phyloP scores from a whole-genome alignment of 441 rosid species.

The Rhodomyrtus psidioides region DNA sequence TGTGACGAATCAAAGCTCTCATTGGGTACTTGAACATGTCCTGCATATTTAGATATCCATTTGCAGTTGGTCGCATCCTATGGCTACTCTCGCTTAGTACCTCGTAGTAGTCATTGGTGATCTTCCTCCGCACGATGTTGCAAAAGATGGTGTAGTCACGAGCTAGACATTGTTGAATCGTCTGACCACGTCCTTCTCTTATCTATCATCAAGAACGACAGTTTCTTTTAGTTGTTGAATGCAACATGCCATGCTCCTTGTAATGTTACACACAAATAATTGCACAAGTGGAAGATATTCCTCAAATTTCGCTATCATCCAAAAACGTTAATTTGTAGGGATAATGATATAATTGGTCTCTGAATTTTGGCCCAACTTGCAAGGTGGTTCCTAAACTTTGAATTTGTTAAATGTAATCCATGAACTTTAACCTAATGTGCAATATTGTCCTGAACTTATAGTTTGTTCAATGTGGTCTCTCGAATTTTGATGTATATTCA shows the following conservation, averaged over 20 bases:
- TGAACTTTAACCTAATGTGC: too few species aligned
- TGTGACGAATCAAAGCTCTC: background rate
- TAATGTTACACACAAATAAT: background rate
- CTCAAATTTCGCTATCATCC: background rate
- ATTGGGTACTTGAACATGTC: background rate
- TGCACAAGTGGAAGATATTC: background rate
- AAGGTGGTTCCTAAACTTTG: too few species aligned
- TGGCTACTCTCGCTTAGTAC: background rate
- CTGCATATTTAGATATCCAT: background rate
- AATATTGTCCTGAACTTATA: too few species aligned
- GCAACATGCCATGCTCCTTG: background rate
- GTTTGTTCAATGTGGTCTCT: too few species aligned
- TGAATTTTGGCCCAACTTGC: too few species aligned
- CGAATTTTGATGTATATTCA: too few species aligned
- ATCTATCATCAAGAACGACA: background rate
- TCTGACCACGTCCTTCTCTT: background rate
- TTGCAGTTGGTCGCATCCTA: background rate
- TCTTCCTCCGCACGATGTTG: background rate
- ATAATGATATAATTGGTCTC: too few species aligned
- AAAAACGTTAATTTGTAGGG: background rate
- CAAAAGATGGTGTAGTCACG: background rate
- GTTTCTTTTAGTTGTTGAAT: background rate
- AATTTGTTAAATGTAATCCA: too few species aligned
- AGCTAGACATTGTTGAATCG: background rate
- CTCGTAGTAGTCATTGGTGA: background rate